Base-by-base conservation (phyloP, 208 protist genomes). In the Dictyostelium gargantuum region DNA sequence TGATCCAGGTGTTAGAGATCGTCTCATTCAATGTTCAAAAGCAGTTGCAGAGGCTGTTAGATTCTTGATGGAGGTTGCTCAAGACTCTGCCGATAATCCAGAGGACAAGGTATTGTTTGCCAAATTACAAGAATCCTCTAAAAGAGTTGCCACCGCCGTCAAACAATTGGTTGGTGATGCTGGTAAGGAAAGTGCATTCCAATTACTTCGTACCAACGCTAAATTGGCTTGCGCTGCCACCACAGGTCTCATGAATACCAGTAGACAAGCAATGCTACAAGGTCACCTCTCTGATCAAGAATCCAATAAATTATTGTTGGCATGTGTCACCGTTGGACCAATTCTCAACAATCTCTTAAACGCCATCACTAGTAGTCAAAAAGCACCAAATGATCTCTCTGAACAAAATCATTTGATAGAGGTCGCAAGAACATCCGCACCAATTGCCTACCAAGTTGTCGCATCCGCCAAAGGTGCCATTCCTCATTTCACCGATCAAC, bases 131-230 rank as follows among this genome's bases (percentile, higher is more conserved):
- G 73, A 92, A 52, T 77, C 75, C 0, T 40, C 48, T 11, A 80
- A 92, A n/a, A 70, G 86, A 68, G 46, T 92, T 23, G 86, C 75
- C 2, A 76, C 50, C 2, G 77, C 75, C 9, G 68, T 79, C 23
- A 84, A 84, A 54, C 61, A 68, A 29, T 68, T 92, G 6, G 86
- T 92, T 32, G 86, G 86, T 77, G 86, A 92, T 54, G 75, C 86
- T 32, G 86, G 75, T 17, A 84, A 92, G 26, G 66, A 84, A 42
- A 52, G n/a, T 26, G 86, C 86, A 3, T 76, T 85, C 58, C 54
- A 84, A 50, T 48, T 68, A 29, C 40, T 92, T 15, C 58, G 86
- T 58, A 77, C 86, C 23, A 85, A 73, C 23, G 86, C 86, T 2
- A 92, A 92, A 54, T n/a, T 76, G 1, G 77, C 86, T 11, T 68